A percentile compares a stretch with the other conserved stretches of the same genome.
Conservation (phyloP, 208 protist genomes). For the Wallacemonas sp. region DNA sequence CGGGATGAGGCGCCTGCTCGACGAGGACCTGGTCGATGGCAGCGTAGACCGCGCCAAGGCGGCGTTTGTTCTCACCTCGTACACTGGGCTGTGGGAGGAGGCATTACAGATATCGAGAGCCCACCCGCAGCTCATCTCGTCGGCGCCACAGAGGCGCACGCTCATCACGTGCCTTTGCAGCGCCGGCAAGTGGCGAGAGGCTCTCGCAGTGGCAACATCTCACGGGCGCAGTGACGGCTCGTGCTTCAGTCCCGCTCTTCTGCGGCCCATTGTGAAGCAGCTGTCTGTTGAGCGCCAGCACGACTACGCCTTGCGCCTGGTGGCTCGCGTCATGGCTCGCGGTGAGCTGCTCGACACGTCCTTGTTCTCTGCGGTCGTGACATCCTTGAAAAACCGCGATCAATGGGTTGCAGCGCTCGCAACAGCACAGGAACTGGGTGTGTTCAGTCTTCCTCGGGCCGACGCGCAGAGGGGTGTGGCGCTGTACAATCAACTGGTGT, state of each 20-base stretch:
- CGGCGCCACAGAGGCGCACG: constrained; percentile 30
- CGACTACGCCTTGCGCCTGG: constrained; percentile 43
- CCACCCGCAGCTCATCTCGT: constrained; percentile 36
- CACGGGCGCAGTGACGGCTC: constrained; percentile 18
- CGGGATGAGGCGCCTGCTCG: constrained; percentile 59
- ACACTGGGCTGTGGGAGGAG: constrained; percentile 79
- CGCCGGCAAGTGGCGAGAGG: constrained; percentile 43
- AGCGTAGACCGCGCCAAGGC: constrained; percentile 50
- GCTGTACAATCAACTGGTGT: constrained; percentile 45
- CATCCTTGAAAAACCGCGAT: constrained; percentile 42
- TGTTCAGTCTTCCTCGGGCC: constrained; percentile 47
- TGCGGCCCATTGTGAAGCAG: constrained; percentile 65
- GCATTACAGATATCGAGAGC: constrained; percentile 39
- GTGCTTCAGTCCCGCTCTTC: constrained; percentile 27
- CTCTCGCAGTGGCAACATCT: constrained; percentile 34
- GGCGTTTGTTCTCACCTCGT: constrained; percentile 57
- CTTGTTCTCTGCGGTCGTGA: constrained; percentile 64
- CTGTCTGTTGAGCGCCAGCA: constrained; percentile 40
- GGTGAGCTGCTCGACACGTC: constrained; percentile 44
- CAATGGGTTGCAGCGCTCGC: constrained; percentile 58
- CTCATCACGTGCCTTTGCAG: constrained; percentile 53
- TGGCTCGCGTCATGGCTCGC: constrained; percentile 44
- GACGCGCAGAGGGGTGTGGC: constrained; percentile 27
- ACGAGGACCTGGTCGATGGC: constrained; percentile 73
- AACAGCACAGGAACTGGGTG: constrained; percentile 43